Evolutionary conservation across 108 stramenopile species (phyloP).

Genomic region (Halocafeteria seosinensis): DNA sequence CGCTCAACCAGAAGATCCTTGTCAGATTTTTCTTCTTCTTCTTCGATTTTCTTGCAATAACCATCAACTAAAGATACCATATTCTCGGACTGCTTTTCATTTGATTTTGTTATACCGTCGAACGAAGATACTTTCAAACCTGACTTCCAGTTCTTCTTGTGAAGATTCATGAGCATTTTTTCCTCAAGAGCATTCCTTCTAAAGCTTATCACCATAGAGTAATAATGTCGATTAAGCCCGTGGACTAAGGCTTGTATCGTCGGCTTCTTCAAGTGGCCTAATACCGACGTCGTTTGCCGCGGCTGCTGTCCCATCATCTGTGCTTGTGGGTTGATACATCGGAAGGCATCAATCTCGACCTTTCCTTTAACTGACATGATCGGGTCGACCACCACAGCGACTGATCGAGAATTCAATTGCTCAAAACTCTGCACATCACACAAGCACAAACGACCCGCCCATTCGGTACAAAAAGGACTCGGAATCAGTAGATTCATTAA

Average conservation of each 20-base stretch:
- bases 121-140: constrained; percentile 63
- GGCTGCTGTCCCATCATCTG: constrained; percentile 95
- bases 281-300: constrained; percentile 87
- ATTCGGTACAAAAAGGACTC: too few species aligned
- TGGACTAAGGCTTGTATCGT: constrained; percentile 95
- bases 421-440: constrained; percentile 45
- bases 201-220: constrained; percentile 92
- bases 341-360: constrained; percentile 98
- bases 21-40: constrained; percentile 34
- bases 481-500: too few species aligned
- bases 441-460: not conserved
- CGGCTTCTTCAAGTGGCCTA: constrained; percentile 96
- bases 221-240: constrained; percentile 93
- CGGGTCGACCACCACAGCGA: constrained; percentile 94
- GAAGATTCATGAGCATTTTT: constrained; percentile 90
- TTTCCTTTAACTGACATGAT: constrained; percentile 98
- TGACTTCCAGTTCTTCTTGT: constrained; percentile 62
- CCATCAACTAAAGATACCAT: constrained; percentile 75
- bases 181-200: constrained; percentile 98
- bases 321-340: constrained; percentile 87
- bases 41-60: constrained; percentile 65
- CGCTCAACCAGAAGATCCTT: constrained; percentile 31
- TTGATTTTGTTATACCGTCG: constrained; percentile 64
- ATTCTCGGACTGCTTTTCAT: constrained; percentile 58
- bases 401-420: constrained; percentile 73